Conservation (phyloP, 2,329 filamentous ascomycete genomes). For the Aspergillus nomiae region DNA sequence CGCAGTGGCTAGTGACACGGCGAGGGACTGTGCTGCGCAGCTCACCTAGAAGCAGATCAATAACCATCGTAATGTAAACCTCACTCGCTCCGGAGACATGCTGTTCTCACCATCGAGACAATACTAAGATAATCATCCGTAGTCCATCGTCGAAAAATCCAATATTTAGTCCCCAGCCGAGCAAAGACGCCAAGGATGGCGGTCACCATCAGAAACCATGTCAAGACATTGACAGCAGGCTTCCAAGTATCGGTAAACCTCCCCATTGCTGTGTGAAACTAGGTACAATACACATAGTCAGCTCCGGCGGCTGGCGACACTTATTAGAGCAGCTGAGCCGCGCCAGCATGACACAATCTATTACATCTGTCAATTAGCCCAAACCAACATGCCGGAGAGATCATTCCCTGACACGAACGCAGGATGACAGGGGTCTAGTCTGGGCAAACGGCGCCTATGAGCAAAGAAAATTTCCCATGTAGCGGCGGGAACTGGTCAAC, state of each 20-base stretch:
- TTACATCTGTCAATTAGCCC: background rate
- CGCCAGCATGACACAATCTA: background rate
- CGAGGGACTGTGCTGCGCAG: slow-evolving; percentile 22
- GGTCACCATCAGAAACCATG: slow-evolving; percentile 31
- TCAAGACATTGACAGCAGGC: slow-evolving; percentile 27
- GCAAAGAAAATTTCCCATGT: background rate
- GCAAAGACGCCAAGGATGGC: slow-evolving; percentile 26
- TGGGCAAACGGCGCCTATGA: too few species aligned
- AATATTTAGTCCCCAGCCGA: slow-evolving; percentile 27
- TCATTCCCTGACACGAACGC: background rate
- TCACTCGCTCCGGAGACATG: background rate
- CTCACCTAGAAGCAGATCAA: background rate
- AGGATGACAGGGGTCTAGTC: too few species aligned
- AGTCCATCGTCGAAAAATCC: slow-evolving; percentile 21
- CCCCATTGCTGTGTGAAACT: background rate
- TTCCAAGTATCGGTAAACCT: background rate
- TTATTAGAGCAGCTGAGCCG: background rate
- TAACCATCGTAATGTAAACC: background rate
- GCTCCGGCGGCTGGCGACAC: background rate
- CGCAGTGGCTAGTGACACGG: slow-evolving; percentile 22
- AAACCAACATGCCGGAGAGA: background rate
- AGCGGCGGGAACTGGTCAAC: background rate
- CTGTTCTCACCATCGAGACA: background rate
- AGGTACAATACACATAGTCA: background rate
- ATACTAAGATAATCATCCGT: slow-evolving; percentile 10